These are phyloP conservation scores for Gossypium davidsonii DNA, from an alignment of 441 rosid species.

Conservation along the genomic window DNA sequence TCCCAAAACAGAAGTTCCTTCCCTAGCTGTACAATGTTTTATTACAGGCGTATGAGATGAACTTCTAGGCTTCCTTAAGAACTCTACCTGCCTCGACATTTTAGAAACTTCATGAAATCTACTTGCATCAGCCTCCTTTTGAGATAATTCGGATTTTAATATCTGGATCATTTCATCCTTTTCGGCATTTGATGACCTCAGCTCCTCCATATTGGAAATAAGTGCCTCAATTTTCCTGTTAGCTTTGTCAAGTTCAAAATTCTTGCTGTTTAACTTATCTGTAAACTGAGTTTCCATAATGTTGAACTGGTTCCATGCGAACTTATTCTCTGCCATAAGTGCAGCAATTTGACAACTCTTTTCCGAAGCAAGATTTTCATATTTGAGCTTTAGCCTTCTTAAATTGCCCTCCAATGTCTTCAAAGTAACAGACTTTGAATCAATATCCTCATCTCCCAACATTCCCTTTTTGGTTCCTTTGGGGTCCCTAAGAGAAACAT, in stretches of 20 bases:
- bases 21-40: slow-evolving; percentile 28
- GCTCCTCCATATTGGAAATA: slow-evolving; percentile 41
- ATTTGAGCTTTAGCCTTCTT: slow-evolving; percentile 39
- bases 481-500: slow-evolving; percentile 15
- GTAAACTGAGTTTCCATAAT: slow-evolving; percentile 42
- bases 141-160: slow-evolving; percentile 37
- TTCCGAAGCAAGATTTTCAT: slow-evolving; percentile 40
- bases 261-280: slow-evolving; percentile 46
- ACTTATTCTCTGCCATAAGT: slow-evolving; percentile 54
- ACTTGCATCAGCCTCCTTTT: slow-evolving; percentile 39
- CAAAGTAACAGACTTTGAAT: slow-evolving; percentile 13
- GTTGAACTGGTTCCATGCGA: slow-evolving; percentile 66
- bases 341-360: slow-evolving; percentile 46
- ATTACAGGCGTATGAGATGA: slow-evolving; percentile 34
- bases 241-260: slow-evolving; percentile 44
- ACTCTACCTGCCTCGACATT: slow-evolving; percentile 35
- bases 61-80: slow-evolving; percentile 35
- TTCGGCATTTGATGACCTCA: slow-evolving; percentile 44
- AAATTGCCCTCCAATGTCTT: slow-evolving; percentile 27
- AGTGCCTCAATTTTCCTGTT: slow-evolving; percentile 42
- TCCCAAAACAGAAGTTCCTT: slow-evolving; percentile 15
- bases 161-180: slow-evolving; percentile 53
- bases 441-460: slow-evolving; percentile 13
- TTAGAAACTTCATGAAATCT: slow-evolving; percentile 18
- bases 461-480: slow-evolving; percentile 14